Base-by-base conservation (phyloP, 1,284 basidiomycete species). In the Ustilago tritici region DNA sequence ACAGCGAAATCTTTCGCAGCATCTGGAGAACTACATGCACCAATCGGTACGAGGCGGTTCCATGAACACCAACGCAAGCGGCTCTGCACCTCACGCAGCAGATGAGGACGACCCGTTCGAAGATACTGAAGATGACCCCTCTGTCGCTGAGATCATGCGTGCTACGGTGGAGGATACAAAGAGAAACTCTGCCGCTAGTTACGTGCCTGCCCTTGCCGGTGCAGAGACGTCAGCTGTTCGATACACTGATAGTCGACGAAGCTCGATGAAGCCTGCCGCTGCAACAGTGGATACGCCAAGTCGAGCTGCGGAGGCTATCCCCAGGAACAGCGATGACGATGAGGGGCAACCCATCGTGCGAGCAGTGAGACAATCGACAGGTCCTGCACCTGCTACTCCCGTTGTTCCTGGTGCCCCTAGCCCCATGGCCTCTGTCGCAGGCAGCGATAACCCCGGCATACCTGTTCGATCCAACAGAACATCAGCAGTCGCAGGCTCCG, bases 111-210 rank as follows among this genome's bases (percentile, higher is more conserved):
- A 76, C 28, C 57, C 75, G 2, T 82, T 82, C 49, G 78, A 82
- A 46, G 81, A 82, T 61, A 80, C 81, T 6, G 80, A 81, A 43
- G 78, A 76, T 32, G 77, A 70, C 15, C 70, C 67, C 1, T 49
- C 49, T 0, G 56, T 35, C 8, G 59, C 65, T n/a, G 73, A 50
- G 35, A 50, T 52, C 28, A 58, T 56, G 56, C 59, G 58, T 23
- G 58, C 50, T 23, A 72, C 70, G 4, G 61, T 49, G 2, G 70
- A 67, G 47, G 70, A 70, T 61, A 73, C 69, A 15, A 76, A 76
- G 61, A 62, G 69, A 14, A 75, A 71, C 38, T 73, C 66, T 4
- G 64, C 72, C 1, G 63, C 70, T 4, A 79, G 69, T 52, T 79
- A 79, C 36, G 70, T 76, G 41, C 72, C 77, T 6, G 65, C 63